Evolutionary conservation across 2,329 filamentous ascomycete species (phyloP).

Genomic region (Juglanconis oblonga): DNA sequence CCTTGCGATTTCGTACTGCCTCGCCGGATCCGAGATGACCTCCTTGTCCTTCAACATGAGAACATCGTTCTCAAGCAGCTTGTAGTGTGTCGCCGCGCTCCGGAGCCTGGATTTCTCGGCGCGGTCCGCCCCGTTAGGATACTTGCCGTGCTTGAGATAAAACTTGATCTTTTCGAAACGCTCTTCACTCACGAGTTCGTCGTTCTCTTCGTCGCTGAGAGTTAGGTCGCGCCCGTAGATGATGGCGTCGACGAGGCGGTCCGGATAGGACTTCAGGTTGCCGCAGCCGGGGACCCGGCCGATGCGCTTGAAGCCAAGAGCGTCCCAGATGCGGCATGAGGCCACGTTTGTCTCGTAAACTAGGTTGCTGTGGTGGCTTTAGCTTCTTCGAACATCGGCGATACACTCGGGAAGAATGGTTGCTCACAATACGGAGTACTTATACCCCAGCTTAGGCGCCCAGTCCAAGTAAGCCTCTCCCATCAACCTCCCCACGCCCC

Average conservation of each 20-base stretch:
- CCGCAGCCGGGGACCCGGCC: slow-evolving; percentile 74
- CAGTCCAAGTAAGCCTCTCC: slow-evolving; percentile 75
- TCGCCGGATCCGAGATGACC: slow-evolving; percentile 84
- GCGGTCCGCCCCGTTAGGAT: slow-evolving; percentile 87
- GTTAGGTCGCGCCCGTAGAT: slow-evolving; percentile 69
- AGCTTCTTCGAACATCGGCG: background rate
- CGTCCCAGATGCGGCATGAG: slow-evolving; percentile 88
- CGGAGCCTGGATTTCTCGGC: slow-evolving; percentile 93
- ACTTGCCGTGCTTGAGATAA: slow-evolving; percentile 92
- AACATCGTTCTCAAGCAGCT: slow-evolving; percentile 71
- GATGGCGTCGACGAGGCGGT: slow-evolving; percentile 69
- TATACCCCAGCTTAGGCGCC: slow-evolving; percentile 79
- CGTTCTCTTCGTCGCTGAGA: slow-evolving; percentile 49
- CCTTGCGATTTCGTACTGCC: slow-evolving; percentile 86
- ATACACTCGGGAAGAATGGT: background rate
- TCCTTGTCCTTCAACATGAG: slow-evolving; percentile 98
- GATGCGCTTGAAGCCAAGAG: slow-evolving; percentile 87
- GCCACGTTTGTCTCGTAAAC: slow-evolving; percentile 93
- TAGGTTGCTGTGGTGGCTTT: slow-evolving; percentile 53
- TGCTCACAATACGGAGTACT: slow-evolving; percentile 73
- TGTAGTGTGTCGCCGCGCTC: slow-evolving; percentile 93
- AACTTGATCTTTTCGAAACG: slow-evolving; percentile 98
- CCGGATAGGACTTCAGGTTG: slow-evolving; percentile 66
- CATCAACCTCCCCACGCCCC: slow-evolving; percentile 72
- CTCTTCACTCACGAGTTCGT: slow-evolving; percentile 88